These are phyloP conservation scores for Geoglossum cookeanum DNA, from an alignment of 2,329 filamentous ascomycete species.

Conservation along the genomic window DNA sequence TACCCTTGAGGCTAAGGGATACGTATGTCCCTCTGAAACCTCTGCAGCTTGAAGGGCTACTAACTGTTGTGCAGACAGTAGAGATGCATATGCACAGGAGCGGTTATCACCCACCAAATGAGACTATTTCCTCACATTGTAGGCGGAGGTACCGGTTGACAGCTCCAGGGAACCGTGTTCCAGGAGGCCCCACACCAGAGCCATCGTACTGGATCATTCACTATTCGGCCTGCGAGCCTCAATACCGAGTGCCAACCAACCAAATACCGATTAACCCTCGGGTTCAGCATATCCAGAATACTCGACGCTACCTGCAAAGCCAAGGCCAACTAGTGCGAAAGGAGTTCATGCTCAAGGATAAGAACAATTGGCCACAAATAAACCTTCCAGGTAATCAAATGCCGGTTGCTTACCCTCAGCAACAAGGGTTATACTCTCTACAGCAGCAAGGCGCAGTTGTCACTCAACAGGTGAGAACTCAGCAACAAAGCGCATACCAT, in stretches of 20 bases:
- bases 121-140: slow-evolving; percentile 55
- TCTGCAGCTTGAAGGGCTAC: slow-evolving; percentile 5
- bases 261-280: slow-evolving; percentile 42
- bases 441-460: slow-evolving; percentile 10
- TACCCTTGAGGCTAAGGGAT: slow-evolving; percentile 51
- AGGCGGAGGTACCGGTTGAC: slow-evolving; percentile 76
- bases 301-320: slow-evolving; percentile 41
- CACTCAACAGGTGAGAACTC: not conserved
- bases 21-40: slow-evolving; percentile 28
- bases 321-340: slow-evolving; percentile 73
- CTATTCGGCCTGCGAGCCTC: slow-evolving; percentile 59
- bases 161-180: slow-evolving; percentile 46
- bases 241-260: slow-evolving; percentile 50
- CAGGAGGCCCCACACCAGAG: slow-evolving; percentile 52
- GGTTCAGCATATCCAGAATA: slow-evolving; percentile 39
- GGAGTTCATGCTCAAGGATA: slow-evolving; percentile 86
- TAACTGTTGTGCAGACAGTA: slow-evolving; percentile 43
- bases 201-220: slow-evolving; percentile 79
- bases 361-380: slow-evolving; percentile 76
- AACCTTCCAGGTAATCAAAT: slow-evolving; percentile 36
- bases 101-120: slow-evolving; percentile 56
- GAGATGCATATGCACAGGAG: slow-evolving; percentile 72
- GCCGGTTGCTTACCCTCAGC: slow-evolving; percentile 13
- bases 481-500: not conserved
- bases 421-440: not conserved